phyloP scores from a whole-genome alignment of 31 red algal species.

The Odonthalia washingtoniensis region DNA sequence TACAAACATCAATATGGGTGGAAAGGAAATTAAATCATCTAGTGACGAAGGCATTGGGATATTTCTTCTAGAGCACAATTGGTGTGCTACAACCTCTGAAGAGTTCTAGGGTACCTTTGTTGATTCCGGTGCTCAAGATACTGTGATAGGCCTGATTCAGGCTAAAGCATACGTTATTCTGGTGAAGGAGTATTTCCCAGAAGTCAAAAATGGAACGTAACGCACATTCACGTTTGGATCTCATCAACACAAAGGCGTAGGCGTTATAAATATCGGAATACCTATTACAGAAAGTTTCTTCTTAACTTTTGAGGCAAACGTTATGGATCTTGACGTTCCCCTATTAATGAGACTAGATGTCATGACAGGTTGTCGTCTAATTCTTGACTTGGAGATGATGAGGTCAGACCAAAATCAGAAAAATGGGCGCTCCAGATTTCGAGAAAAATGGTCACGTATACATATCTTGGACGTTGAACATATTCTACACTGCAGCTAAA shows the following conservation, averaged over 20 bases:
- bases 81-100: not conserved
- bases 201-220: not conserved
- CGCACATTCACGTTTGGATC: constrained; percentile 9
- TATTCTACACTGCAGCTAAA: too few species aligned
- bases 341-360: constrained; percentile 40
- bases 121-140: not conserved
- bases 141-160: constrained; percentile 20
- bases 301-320: not conserved
- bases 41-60: too few species aligned
- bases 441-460: constrained; percentile 50
- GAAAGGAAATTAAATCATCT: too few species aligned
- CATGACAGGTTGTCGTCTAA: not conserved
- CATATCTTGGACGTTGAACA: constrained; percentile 22
- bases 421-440: not conserved
- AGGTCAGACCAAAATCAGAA: not conserved
- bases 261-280: constrained; percentile 12
- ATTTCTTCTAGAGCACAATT: too few species aligned
- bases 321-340: constrained; percentile 30
- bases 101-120: constrained; percentile 1
- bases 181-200: not conserved
- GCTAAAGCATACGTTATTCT: constrained; percentile 21
- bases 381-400: not conserved
- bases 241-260: not conserved
- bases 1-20: too few species aligned
- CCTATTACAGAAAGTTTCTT: not conserved